Percentiles rank a stretch among this genome's conserved stretches.
These are phyloP conservation scores for Bauhinia variegata DNA, from an alignment of 306 rosid species.

Conservation along the genomic window DNA sequence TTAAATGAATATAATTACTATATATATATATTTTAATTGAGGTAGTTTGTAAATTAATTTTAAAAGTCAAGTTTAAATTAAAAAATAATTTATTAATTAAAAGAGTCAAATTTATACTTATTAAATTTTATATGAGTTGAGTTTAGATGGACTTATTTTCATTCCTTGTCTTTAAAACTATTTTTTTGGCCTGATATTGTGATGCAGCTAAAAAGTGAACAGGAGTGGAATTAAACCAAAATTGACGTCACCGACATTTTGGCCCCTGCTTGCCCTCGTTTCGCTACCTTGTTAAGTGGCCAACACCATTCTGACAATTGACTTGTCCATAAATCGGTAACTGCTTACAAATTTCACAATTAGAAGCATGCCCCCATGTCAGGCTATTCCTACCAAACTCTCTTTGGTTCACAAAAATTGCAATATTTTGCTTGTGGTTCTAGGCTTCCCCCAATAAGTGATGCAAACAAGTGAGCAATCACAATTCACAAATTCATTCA, in stretches of 20 bases:
- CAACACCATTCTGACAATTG: too few species aligned
- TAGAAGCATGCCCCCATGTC: too few species aligned
- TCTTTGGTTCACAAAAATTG: neutral
- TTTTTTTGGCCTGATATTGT: too few species aligned
- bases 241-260: neutral
- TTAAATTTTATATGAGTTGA: too few species aligned
- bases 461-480: constrained; percentile 9
- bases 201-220: neutral
- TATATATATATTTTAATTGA: too few species aligned
- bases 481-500: neutral
- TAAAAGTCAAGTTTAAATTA: too few species aligned
- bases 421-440: neutral
- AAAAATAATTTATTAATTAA: too few species aligned
- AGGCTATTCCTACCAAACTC: neutral
- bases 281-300: neutral
- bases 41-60: too few species aligned
- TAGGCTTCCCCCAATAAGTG: constrained; percentile 8
- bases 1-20: too few species aligned
- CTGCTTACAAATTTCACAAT: constrained; percentile 32
- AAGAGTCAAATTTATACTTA: too few species aligned
- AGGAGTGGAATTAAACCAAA: neutral
- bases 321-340: constrained; percentile 22
- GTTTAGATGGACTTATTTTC: too few species aligned
- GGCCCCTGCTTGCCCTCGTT: constrained; percentile 26
- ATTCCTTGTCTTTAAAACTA: too few species aligned